Evolutionary conservation across 495 filamentous ascomycete genomes (phyloP).

Genomic region (Penicillium cinerascens): DNA sequence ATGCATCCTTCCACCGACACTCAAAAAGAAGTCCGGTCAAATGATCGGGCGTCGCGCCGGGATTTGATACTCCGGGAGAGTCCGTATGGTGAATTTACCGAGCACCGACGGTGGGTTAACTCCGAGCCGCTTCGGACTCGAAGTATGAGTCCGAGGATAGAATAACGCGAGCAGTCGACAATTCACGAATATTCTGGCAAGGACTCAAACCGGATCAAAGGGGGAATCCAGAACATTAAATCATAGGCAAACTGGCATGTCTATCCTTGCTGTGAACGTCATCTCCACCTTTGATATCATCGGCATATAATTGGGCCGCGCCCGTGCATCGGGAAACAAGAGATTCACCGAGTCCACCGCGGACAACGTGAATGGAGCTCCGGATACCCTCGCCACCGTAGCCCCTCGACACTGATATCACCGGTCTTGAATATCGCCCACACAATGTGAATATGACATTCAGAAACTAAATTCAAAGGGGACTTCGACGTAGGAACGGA

Average conservation of each 20-base stretch:
- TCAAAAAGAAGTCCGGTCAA: neutral
- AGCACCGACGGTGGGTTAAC: neutral
- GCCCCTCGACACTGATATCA: constrained; percentile 16
- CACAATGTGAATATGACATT: neutral
- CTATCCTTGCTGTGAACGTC: constrained; percentile 9
- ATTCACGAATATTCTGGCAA: neutral
- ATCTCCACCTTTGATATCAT: constrained; percentile 29
- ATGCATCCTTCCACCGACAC: neutral
- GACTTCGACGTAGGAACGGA: neutral
- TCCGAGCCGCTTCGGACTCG: neutral
- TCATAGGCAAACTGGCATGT: constrained; percentile 5
- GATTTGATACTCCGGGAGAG: neutral
- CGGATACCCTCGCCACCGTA: constrained; percentile 10
- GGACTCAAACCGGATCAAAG: neutral
- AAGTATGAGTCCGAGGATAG: neutral
- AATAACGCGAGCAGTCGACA: neutral
- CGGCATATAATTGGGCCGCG: constrained; percentile 16
- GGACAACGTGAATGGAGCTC: constrained; percentile 15
- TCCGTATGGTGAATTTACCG: neutral
- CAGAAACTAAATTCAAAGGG: neutral
- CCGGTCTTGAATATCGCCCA: neutral
- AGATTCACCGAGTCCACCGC: constrained; percentile 17
- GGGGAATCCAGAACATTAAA: constrained; percentile 2
- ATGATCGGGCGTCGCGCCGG: neutral
- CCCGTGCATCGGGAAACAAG: constrained; percentile 18